These are phyloP conservation scores for Ajuga reptans DNA, from an alignment of 305 asterid species.

Conservation along the genomic window DNA sequence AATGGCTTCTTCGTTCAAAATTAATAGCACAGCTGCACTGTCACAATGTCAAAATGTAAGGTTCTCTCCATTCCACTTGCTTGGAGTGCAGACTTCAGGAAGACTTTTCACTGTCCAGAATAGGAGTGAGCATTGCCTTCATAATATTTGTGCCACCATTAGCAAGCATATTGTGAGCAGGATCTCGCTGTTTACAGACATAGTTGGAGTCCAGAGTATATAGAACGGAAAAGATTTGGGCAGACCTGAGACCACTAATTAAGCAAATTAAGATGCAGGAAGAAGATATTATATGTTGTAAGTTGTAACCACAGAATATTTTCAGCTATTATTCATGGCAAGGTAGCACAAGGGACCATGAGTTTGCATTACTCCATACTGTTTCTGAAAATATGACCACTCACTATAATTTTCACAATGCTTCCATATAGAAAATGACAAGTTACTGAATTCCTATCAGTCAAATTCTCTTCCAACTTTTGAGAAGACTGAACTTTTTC, in stretches of 20 bases:
- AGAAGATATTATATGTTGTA: neutral
- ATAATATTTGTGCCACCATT: neutral
- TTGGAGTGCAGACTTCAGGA: constrained; percentile 9
- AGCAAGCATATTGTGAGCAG: neutral
- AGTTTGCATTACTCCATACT: neutral
- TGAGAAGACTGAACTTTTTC: constrained; percentile 4
- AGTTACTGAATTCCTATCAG: neutral
- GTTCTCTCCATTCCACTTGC: neutral
- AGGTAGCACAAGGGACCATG: neutral
- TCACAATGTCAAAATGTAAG: neutral
- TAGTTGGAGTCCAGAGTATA: neutral
- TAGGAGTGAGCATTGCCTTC: constrained; percentile 11
- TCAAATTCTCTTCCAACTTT: neutral
- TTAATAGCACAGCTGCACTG: constrained; percentile 4
- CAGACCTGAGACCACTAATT: neutral
- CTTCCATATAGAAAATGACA: constrained; percentile 2
- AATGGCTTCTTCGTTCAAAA: neutral
- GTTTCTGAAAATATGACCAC: neutral
- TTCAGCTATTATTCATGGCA: constrained; percentile 6
- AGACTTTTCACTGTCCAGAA: constrained; percentile 4
- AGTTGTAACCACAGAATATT: neutral
- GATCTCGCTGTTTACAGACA: neutral
- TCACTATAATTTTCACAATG: neutral
- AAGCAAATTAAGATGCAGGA: neutral
- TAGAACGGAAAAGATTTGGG: neutral